Base-by-base conservation (phyloP, 2,329 filamentous ascomycete genomes). In the Penicillium brasilianum region DNA sequence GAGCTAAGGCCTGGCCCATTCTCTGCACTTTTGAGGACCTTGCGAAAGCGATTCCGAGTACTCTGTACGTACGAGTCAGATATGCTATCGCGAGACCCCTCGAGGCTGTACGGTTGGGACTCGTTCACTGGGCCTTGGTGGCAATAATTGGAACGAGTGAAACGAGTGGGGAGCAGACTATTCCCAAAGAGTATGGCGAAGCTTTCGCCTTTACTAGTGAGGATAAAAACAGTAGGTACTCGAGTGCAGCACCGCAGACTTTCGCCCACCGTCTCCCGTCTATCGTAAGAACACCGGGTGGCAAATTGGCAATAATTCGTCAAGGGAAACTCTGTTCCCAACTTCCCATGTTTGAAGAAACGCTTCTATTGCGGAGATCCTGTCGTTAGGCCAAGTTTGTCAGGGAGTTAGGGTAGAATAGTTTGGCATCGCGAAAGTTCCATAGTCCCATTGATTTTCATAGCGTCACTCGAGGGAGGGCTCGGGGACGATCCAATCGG, bases 11-110 rank as follows among this genome's bases (percentile, higher is more conserved):
- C n/a, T 34, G 51, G 55, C 13, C 16, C n/a, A 30, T 48, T 48
- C 63, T 65, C 63, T 58, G 58, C 63, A 61, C 63, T 65, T 65
- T 61, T 55, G 43, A 32, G 56, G 14, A 11, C 53, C 32, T 41
- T 39, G n/a, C n/a, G 34, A 16, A 13, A 28, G 9, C 18, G 34
- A 34, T 36, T 16, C 20, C 43, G 22, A 28, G 13, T 28, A 48
- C 25, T n/a, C n/a, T n/a, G n/a, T n/a, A n/a, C n/a, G n/a, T n/a
- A 14, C 34, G n/a, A 34, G 16, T 34, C 16, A 28, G 48, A 57
- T 54, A 20, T 58, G 59, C 55, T 28, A 52, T 53, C 55, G 49
- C 52, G 49, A 51, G 37, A 28, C 3, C 8, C 37, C 13, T 14
- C n/a, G 14, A 25, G 37, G 53, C 3, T 25, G 22, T 52, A 18